Percentiles rank a stretch among this genome's conserved stretches.
Conservation (phyloP, 2,329 filamentous ascomycete genomes). For the Sporothrix pseudoabietina region DNA sequence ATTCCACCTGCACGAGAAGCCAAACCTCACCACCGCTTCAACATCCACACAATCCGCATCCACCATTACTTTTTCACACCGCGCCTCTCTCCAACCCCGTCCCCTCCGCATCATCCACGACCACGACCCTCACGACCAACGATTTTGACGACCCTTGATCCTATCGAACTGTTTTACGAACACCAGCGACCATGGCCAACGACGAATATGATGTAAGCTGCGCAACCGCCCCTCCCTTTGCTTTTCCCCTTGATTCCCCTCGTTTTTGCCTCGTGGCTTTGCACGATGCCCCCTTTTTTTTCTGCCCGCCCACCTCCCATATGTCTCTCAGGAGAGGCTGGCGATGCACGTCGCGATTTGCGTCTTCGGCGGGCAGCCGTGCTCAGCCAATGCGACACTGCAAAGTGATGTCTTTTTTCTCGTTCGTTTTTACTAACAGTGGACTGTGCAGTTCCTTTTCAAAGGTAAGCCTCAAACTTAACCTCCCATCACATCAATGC, state of each 20-base stretch:
- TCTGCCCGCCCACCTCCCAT: conserved; percentile 21
- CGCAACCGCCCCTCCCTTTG: conserved; percentile 11
- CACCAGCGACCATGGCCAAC: conserved; percentile 74
- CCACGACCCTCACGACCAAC: conserved; percentile 16
- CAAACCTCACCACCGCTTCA: conserved; percentile 18
- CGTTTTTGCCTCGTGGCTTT: conserved; percentile 19
- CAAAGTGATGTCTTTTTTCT: background rate
- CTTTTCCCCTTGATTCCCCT: conserved; percentile 9
- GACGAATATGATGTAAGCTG: conserved; percentile 97
- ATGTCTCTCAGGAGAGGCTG: background rate
- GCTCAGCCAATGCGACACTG: background rate
- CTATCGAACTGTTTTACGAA: background rate
- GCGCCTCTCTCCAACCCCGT: conserved; percentile 16
- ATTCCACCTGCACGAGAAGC: conserved; percentile 12
- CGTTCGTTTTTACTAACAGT: conserved; percentile 29
- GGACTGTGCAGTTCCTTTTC: conserved; percentile 80
- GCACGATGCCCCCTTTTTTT: conserved; percentile 8
- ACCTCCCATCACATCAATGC: background rate
- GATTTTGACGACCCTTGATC: background rate
- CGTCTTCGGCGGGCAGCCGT: background rate
- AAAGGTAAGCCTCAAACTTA: conserved; percentile 69
- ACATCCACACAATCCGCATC: conserved; percentile 25
- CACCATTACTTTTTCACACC: conserved; percentile 25
- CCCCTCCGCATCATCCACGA: conserved; percentile 19
- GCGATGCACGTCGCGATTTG: background rate